Percentiles rank a stretch among this genome's conserved stretches.
phyloP scores from a whole-genome alignment of 352 stramenopile genomes.

The Pythium vanterpoolii region DNA sequence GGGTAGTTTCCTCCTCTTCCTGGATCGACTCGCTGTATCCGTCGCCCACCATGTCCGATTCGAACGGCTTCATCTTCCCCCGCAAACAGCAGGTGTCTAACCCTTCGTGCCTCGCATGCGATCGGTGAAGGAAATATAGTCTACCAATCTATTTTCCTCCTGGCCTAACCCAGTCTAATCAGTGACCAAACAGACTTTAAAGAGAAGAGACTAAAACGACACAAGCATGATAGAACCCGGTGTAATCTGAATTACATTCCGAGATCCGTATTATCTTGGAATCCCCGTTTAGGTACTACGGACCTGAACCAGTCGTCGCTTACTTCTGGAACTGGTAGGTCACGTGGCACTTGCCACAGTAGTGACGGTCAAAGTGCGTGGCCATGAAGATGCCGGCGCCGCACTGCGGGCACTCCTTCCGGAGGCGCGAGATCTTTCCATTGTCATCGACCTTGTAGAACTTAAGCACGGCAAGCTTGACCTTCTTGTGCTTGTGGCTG shows the following conservation, averaged over 20 bases:
- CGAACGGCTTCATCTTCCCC: not conserved
- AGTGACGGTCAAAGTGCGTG: conserved; percentile 99
- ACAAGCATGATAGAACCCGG: conserved; percentile 18
- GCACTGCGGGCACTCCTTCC: conserved; percentile 97
- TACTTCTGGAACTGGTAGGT: conserved; percentile 92
- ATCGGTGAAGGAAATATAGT: no score
- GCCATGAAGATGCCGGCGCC: conserved; percentile 99
- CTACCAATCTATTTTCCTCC: conserved; percentile 1
- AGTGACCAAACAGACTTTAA: not conserved
- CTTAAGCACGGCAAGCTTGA: conserved; percentile 97
- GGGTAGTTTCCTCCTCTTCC: not conserved
- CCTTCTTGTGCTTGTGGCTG: conserved; percentile 95
- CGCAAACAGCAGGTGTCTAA: not conserved
- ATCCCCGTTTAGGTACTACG: not conserved
- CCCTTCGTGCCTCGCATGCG: not conserved
- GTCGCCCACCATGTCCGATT: not conserved
- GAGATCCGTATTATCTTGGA: not conserved
- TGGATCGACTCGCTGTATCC: not conserved
- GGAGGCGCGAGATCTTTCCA: conserved; percentile 96
- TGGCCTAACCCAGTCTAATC: not conserved
- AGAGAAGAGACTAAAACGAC: not conserved
- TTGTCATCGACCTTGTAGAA: conserved; percentile 97
- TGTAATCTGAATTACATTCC: conserved; percentile 7
- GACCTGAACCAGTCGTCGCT: not conserved
- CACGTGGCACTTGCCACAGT: conserved; percentile 99